Base-by-base conservation (phyloP, 23 red algal species). In the Agarophyton chilense region DNA sequence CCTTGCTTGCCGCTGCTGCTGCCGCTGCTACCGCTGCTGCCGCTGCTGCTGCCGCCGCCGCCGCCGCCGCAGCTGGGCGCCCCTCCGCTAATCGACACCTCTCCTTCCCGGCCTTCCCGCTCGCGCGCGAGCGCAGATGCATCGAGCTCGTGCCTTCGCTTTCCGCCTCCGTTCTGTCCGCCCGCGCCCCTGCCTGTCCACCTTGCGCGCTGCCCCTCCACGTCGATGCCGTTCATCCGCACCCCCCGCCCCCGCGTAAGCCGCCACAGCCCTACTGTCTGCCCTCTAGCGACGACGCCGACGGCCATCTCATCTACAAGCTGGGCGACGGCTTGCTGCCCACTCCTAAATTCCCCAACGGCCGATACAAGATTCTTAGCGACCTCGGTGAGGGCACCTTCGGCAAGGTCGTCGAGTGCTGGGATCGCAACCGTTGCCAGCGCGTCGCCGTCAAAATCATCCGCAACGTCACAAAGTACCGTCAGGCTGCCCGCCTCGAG, bases 371-470 rank as follows among this genome's bases (percentile, higher is more conserved):
- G 70, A 96, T 96, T 76, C 77, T 93, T 24, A 74, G 51, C 35
- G 88, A 92, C 31, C 52, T 96, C 34, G 94, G 94, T 26, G 89
- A 92, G 82, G 94, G 94, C 34, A 96, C 94, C 5, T 96, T 96
- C 83, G 94, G 94, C 55, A 96, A 96, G 83, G 94, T 96, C 35
- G 85, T 96, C 66, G 87, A 90, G 64, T 85, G 79, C 61, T 96
- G 94, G 94, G 94, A 96, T 62, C 78, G 94, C 25, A 46, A 53
- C 13, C 62, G 67, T 19, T 50, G 72, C 46, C 61, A 82, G 78
- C 87, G 87, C 29, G 94, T 96, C 57, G 94, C 94, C 19, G 80
- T 96, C 29, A 96, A 96, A 46, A 60, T 96, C 21, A 81, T 96
- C 35, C 86, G 94, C 18, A 86, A 80, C 49, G 82, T 96, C 39